A percentile compares a stretch with the other conserved stretches of the same genome.
Conservation (phyloP, 208 protist genomes). For the Tritrichomonas foetus region DNA sequence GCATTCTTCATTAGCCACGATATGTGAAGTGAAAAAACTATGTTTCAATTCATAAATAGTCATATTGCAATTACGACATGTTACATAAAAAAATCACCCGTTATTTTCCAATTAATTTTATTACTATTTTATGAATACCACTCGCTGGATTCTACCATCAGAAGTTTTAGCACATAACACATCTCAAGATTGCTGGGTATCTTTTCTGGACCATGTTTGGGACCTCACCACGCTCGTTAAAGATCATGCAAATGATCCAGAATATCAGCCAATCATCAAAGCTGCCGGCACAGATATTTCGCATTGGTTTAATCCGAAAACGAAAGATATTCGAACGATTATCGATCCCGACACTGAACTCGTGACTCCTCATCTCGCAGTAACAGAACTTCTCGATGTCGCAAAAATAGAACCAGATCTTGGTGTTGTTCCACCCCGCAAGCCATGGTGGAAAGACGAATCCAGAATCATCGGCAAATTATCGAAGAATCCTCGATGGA, state of each 20-base stretch:
- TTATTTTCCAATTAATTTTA: too few species aligned
- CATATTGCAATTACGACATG: too few species aligned
- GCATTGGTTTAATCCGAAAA: slow-evolving; percentile 53
- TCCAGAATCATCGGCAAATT: slow-evolving; percentile 42
- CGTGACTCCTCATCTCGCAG: slow-evolving; percentile 36
- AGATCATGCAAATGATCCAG: background rate
- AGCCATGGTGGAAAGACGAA: slow-evolving; percentile 51
- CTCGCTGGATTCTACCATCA: background rate
- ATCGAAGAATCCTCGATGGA: slow-evolving; percentile 42
- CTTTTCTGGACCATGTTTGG: slow-evolving; percentile 45
- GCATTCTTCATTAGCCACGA: too few species aligned
- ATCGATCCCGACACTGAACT: slow-evolving; percentile 47
- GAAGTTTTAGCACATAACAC: slow-evolving; percentile 48
- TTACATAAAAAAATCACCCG: too few species aligned
- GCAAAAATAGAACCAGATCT: background rate
- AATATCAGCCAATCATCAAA: slow-evolving; percentile 48
- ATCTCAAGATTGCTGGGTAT: slow-evolving; percentile 50
- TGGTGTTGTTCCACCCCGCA: background rate
- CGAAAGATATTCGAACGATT: slow-evolving; percentile 40
- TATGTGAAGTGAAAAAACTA: too few species aligned
- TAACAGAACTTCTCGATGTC: slow-evolving; percentile 41
- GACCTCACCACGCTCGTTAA: slow-evolving; percentile 45
- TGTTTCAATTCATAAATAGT: too few species aligned
- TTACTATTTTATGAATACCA: background rate
- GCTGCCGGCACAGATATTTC: slow-evolving; percentile 51